Evolutionary conservation across 805 yeast genomes (phyloP).

Genomic region (Saccharomyces cerevisiae): DNA sequence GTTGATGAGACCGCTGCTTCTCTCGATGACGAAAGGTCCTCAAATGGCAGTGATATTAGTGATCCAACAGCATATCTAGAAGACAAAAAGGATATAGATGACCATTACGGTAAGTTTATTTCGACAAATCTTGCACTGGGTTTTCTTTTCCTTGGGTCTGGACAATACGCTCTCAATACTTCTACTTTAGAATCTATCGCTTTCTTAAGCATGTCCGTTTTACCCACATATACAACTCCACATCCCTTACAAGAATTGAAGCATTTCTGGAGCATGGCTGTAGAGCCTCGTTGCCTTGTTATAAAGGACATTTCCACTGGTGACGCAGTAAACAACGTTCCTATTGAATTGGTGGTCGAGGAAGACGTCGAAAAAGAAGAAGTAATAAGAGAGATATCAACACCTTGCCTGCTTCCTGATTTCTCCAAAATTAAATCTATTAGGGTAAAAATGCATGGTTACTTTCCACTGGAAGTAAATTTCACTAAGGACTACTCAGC

Average conservation of each 20-base stretch:
- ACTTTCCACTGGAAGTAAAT: conserved; percentile 42
- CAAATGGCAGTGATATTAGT: background rate
- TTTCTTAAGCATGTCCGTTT: conserved; percentile 57
- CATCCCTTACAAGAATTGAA: conserved; percentile 75
- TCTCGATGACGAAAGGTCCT: background rate
- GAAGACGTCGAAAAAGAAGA: conserved; percentile 33
- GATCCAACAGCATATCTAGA: background rate
- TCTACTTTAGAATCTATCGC: conserved; percentile 38
- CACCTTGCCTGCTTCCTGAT: conserved; percentile 70
- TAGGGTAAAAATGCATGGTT: conserved; percentile 39
- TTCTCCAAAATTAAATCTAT: conserved; percentile 42
- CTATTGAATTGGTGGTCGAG: conserved; percentile 32
- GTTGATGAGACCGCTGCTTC: background rate
- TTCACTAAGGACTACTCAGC: conserved; percentile 28
- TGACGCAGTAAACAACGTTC: conserved; percentile 40
- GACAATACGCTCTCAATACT: conserved; percentile 71
- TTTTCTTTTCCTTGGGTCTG: conserved; percentile 82
- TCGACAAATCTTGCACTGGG: conserved; percentile 80
- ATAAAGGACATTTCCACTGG: conserved; percentile 60
- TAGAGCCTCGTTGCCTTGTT: conserved; percentile 73
- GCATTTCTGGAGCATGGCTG: conserved; percentile 84
- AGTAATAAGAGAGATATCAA: conserved; percentile 32
- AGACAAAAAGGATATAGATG: conserved; percentile 17
- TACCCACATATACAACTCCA: conserved; percentile 41
- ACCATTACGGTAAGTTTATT: conserved; percentile 63